Conservation (phyloP, 208 protist genomes). For the Trypanosoma brucei region DNA sequence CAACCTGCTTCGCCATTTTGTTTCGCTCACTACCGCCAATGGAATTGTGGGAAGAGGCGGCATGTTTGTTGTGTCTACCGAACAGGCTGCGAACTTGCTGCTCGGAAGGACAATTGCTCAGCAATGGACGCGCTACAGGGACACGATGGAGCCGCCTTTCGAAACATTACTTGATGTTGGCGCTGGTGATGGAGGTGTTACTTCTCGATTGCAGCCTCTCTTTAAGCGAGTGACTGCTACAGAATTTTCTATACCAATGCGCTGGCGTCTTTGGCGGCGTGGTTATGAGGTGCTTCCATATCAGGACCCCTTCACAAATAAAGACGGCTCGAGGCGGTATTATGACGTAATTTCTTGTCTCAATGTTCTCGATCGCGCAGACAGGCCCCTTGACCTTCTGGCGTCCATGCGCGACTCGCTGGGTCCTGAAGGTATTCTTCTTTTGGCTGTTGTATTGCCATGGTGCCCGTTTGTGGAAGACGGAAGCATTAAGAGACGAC, state of each 20-base stretch:
- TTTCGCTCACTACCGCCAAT: slow-evolving; percentile 78
- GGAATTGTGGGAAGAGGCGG: slow-evolving; percentile 52
- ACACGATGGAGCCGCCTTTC: slow-evolving; percentile 13
- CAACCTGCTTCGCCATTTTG: slow-evolving; percentile 35
- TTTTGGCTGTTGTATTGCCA: slow-evolving; percentile 81
- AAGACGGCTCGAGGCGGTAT: slow-evolving; percentile 24
- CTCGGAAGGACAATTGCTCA: neutral
- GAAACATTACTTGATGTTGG: slow-evolving; percentile 61
- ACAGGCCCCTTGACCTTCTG: slow-evolving; percentile 60
- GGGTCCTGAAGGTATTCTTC: slow-evolving; percentile 37
- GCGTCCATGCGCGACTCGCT: slow-evolving; percentile 59
- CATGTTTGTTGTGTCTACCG: slow-evolving; percentile 82
- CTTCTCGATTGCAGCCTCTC: slow-evolving; percentile 45
- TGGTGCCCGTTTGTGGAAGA: slow-evolving; percentile 88
- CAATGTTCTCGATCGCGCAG: slow-evolving; percentile 83
- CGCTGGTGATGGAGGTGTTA: slow-evolving; percentile 81
- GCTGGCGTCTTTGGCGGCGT: slow-evolving; percentile 63
- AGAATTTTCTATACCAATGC: slow-evolving; percentile 72
- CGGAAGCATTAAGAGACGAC: slow-evolving; percentile 40
- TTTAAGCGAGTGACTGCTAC: slow-evolving; percentile 57
- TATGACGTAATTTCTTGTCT: slow-evolving; percentile 77
- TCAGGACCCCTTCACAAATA: slow-evolving; percentile 44
- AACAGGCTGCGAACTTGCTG: slow-evolving; percentile 33
- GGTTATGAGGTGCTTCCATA: slow-evolving; percentile 68
- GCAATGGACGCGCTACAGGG: neutral